Percentiles rank a stretch among this genome's conserved stretches.
Conservation (phyloP, 2,329 filamentous ascomycete species). For the Geosmithia putterillii region DNA sequence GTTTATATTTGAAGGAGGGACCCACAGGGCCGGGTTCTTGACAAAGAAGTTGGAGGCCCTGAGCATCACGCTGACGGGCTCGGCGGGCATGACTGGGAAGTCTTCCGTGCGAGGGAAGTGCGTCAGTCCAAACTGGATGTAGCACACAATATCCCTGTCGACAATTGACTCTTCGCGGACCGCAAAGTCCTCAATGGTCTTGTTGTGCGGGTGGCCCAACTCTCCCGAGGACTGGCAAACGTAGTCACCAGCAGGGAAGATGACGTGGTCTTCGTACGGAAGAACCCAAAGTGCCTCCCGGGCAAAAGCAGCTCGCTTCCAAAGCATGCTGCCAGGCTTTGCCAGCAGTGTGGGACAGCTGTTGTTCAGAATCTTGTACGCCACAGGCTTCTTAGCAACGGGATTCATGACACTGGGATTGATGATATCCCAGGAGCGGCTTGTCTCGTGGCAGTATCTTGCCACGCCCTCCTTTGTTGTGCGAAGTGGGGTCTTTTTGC, state of each 20-base stretch:
- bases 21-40: constrained; percentile 67
- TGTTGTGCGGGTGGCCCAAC: constrained; percentile 39
- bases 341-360: constrained; percentile 71
- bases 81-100: constrained; percentile 88
- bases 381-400: constrained; percentile 71
- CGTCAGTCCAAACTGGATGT: constrained; percentile 90
- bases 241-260: constrained; percentile 77
- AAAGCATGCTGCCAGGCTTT: constrained; percentile 70
- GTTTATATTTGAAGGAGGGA: constrained; percentile 40
- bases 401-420: constrained; percentile 75
- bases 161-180: constrained; percentile 57
- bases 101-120: constrained; percentile 80
- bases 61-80: constrained; percentile 71
- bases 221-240: constrained; percentile 80
- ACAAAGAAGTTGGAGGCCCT: constrained; percentile 74
- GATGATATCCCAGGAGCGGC: constrained; percentile 80
- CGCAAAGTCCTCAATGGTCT: constrained; percentile 54
- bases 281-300: constrained; percentile 70
- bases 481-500: constrained; percentile 67
- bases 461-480: constrained; percentile 58
- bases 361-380: constrained; percentile 81
- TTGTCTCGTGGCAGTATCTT: constrained; percentile 70
- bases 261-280: constrained; percentile 63
- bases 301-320: constrained; percentile 83
- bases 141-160: constrained; percentile 78